Evolutionary conservation across 495 filamentous ascomycete species (phyloP).

Genomic region (Penicillium chermesinum): DNA sequence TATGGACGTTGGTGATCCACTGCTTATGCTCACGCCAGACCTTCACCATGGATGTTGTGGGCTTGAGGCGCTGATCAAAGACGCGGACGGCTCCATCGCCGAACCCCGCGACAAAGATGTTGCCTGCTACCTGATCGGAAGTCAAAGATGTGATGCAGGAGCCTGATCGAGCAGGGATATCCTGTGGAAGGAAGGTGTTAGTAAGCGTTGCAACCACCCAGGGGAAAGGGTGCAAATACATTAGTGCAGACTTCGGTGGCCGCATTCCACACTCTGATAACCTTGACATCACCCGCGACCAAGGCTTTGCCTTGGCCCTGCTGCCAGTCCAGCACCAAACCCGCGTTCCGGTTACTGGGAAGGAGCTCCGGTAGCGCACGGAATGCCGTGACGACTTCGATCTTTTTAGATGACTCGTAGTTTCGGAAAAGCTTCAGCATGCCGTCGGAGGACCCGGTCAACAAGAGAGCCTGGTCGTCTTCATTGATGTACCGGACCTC

Average conservation of each 20-base stretch:
- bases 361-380: slow-evolving; percentile 88
- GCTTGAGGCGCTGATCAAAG: slow-evolving; percentile 80
- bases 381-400: slow-evolving; percentile 89
- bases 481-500: slow-evolving; percentile 97
- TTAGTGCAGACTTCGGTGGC: slow-evolving; percentile 86
- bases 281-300: slow-evolving; percentile 92
- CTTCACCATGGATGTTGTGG: slow-evolving; percentile 82
- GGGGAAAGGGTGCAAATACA: slow-evolving; percentile 32
- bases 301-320: slow-evolving; percentile 92
- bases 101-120: slow-evolving; percentile 92
- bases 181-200: slow-evolving; percentile 34
- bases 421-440: slow-evolving; percentile 91
- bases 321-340: slow-evolving; percentile 96
- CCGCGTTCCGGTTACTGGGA: slow-evolving; percentile 86
- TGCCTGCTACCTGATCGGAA: slow-evolving; percentile 93
- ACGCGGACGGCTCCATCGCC: slow-evolving; percentile 94
- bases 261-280: slow-evolving; percentile 94
- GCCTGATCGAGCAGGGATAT: slow-evolving; percentile 92
- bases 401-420: slow-evolving; percentile 62
- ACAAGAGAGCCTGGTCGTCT: slow-evolving; percentile 88
- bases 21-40: slow-evolving; percentile 93
- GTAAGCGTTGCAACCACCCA: neutral
- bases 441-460: slow-evolving; percentile 93
- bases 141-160: slow-evolving; percentile 94
- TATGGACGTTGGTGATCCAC: slow-evolving; percentile 93